Base-by-base conservation (phyloP, 306 rosid species). In the Acmispon strigosus region DNA sequence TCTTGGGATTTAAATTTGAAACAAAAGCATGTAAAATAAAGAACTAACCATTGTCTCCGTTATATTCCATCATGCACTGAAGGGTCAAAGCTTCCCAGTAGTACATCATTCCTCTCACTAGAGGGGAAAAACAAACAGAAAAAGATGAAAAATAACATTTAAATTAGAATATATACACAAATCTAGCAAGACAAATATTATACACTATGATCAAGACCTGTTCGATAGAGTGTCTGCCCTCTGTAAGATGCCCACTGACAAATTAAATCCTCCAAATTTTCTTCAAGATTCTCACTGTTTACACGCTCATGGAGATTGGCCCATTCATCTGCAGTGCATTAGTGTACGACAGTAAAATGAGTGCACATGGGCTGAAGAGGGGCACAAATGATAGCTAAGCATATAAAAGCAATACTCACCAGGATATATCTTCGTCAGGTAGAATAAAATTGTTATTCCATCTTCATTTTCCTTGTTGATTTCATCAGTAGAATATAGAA, bases 101-200 rank as follows among this genome's bases (percentile, higher is more conserved):
- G 86, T 94, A 94, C 99, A 94, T 91, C 97, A 94, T 94, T 77
- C 99, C 99, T 79, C 99, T 88, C 83, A 91, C 99, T 94, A 82
- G 62, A 43, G 8, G 34, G 37, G 34, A 65, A 50, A 83, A 79
- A 55, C 41, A 81, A 67, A 62, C 0, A 10, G 24, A 75, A 64
- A 39, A 60, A 42, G 56, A 12, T 17, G 45, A 77, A 63, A 20
- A 60, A 45, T n/a, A 59, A 16, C 32, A 56, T 68, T 44, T 62
- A 69, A 61, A 51, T 76, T 78, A 45, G 37, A 24, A 49, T 37
- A 20, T 9, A 45, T 14, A 76, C 13, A 70, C 47, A 75, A 51
- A 66, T 62, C 47, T 61, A 48, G 14, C 8, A 76, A 27, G 37
- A 64, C 41, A 18, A 67, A 10, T 18, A 59, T 13, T 43, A 52